Evolutionary conservation across 257 asterid species (phyloP), one percentile per base, ranked within the genome.

Genomic region (Plantago ovata): DNA sequence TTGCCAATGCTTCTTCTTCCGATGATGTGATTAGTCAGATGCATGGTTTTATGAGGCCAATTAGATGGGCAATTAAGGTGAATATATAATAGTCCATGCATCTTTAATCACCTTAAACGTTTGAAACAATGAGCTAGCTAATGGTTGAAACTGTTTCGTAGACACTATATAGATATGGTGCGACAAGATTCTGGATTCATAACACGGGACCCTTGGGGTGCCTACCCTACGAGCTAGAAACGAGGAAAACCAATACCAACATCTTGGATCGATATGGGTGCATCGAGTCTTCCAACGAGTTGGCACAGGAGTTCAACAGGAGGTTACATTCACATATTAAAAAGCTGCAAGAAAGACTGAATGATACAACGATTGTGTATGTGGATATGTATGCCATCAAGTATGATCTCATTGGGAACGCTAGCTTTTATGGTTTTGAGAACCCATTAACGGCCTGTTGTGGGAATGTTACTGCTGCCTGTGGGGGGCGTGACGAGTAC

Each of bases 361-460:
- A 38, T 0, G 21, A 56, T 19, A 0, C 61, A 10, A 56, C 47
- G 6, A 56, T 56, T 18, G 61, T 51, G 1, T 51, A 51, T 23
- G 39, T 51, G 18, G 57, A 51, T 23, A 15, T 47, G 11, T 47
- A 9, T 19, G 53, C 53, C 12, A 47, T 18, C 2, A 47, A 47
- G 22, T 47, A 51, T 13, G 57, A 51, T 9, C 39, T 51, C 2
- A 23, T 51, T 23, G 57, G 36, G 0, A 51, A 51, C 13, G 36
- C 57, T 21, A 51, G 3, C n/a, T 4, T 11, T 6, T 23, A 51
- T 9, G 57, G 56, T 38, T 73, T 81, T 62, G 39, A 72, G 59
- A 68, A 66, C 32, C 79, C 89, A 16, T 41, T 79, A 23, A 79
- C 71, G 75, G 82, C 75, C 2, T 82, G 90, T 23, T 75, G n/a